Evolutionary conservation across 2,329 filamentous ascomycete genomes (phyloP).

Genomic region (Ophiostoma himal-ulmi): DNA sequence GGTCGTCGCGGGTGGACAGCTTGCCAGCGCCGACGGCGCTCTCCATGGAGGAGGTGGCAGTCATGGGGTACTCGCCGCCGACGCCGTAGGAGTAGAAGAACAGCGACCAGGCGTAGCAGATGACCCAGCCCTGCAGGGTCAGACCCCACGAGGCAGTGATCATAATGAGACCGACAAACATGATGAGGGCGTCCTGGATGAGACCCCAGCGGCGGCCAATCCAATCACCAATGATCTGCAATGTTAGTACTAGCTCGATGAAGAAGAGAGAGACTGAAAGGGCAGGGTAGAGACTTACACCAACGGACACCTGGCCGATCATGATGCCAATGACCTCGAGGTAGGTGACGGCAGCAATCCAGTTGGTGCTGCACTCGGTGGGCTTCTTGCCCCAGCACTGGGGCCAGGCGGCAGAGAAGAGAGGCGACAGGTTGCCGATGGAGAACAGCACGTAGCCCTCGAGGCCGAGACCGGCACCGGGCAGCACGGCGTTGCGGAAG

Average conservation of each 20-base stretch:
- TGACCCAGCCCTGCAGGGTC: conserved; percentile 87
- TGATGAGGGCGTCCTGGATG: conserved; percentile 90
- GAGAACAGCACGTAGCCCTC: conserved; percentile 97
- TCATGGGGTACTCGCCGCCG: conserved; percentile 93
- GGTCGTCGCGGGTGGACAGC: conserved; percentile 84
- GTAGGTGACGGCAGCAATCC: conserved; percentile 80
- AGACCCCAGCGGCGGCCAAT: conserved; percentile 90
- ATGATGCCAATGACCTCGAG: conserved; percentile 95
- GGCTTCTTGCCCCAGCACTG: conserved; percentile 62
- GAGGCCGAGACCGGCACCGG: conserved; percentile 83
- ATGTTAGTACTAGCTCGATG: neutral
- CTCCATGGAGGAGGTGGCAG: conserved; percentile 90
- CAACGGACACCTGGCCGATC: conserved; percentile 82
- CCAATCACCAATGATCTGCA: conserved; percentile 58
- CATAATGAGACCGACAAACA: conserved; percentile 90
- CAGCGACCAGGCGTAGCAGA: conserved; percentile 90
- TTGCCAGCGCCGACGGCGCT: conserved; percentile 80
- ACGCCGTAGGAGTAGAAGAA: conserved; percentile 76
- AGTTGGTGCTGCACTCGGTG: conserved; percentile 66
- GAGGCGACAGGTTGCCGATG: conserved; percentile 82
- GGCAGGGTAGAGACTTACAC: conserved; percentile 45
- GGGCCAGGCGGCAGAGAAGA: conserved; percentile 71
- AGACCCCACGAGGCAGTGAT: conserved; percentile 85
- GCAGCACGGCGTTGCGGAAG: conserved; percentile 83
- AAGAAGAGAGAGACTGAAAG: neutral